phyloP scores from a whole-genome alignment of 192 early-diverging fungal genomes.

The Diversispora eburnea region DNA sequence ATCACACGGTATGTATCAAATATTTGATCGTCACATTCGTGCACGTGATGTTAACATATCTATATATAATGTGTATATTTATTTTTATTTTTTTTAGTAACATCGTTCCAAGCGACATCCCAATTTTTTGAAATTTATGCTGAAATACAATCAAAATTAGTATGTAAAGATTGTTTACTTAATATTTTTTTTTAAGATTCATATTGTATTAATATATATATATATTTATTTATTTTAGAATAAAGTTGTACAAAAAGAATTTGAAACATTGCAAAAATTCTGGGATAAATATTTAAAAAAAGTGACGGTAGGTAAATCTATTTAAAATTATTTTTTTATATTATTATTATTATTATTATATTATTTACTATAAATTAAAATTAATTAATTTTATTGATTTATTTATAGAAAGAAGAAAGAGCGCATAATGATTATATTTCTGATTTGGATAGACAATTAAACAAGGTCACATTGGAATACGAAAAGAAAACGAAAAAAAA shows the following conservation, averaged over 20 bases:
- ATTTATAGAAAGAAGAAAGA: constrained; percentile 42
- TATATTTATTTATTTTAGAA: constrained; percentile 21
- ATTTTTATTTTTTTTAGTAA: constrained; percentile 24
- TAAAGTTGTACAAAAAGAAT: constrained; percentile 40
- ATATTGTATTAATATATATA: not conserved
- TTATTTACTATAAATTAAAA: not conserved
- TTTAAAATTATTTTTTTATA: no score
- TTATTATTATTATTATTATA: not conserved
- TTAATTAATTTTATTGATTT: not conserved
- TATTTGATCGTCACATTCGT: not conserved
- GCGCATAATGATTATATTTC: constrained; percentile 33
- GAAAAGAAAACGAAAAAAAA: constrained; percentile 42
- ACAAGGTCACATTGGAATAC: constrained; percentile 37
- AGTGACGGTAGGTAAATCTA: constrained; percentile 34
- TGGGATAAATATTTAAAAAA: constrained; percentile 45
- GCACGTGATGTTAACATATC: not conserved
- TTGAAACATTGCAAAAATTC: constrained; percentile 36
- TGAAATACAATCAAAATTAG: constrained; percentile 41
- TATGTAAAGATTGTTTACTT: constrained; percentile 5
- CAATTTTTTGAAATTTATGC: constrained; percentile 44
- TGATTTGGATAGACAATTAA: constrained; percentile 41
- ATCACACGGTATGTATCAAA: constrained; percentile 34
- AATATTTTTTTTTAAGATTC: not conserved
- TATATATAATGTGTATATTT: not conserved
- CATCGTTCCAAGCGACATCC: constrained; percentile 38